Evolutionary conservation across 768 basidiomycete genomes (phyloP).

Genomic region (Tephrocybe rancida): DNA sequence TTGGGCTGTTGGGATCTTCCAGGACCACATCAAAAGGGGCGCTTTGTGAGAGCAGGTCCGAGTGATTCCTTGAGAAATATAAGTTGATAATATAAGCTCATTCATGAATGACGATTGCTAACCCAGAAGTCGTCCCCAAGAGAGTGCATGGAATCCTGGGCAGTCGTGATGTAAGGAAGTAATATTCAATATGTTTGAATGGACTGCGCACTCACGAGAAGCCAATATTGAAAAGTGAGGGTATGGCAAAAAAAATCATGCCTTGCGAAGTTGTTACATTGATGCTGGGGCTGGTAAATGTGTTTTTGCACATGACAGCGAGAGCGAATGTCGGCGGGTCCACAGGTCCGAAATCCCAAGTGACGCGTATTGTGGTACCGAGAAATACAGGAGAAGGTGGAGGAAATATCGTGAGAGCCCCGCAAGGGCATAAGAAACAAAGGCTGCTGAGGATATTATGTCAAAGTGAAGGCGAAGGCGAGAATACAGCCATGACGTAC

Average conservation of each 20-base stretch:
- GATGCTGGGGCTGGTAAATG: not conserved
- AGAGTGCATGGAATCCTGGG: not conserved
- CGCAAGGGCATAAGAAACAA: not conserved
- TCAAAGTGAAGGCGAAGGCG: too few relatives aligned
- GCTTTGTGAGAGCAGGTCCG: too few relatives aligned
- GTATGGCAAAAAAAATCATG: not conserved
- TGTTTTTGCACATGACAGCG: not conserved
- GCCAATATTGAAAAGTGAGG: not conserved
- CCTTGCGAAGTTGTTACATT: not conserved
- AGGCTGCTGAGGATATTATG: too few relatives aligned
- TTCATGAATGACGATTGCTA: not conserved
- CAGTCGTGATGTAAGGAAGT: not conserved
- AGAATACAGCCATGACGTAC: too few relatives aligned
- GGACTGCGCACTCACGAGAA: not conserved
- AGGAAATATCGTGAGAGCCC: conserved; percentile 2
- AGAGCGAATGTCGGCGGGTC: conserved; percentile 4
- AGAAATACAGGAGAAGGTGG: conserved; percentile 8
- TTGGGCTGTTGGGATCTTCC: too few relatives aligned
- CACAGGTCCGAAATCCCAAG: not conserved
- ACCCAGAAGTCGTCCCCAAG: not conserved
- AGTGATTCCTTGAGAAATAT: too few relatives aligned
- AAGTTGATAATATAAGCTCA: too few relatives aligned
- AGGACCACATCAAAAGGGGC: too few relatives aligned
- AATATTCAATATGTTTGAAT: not conserved
- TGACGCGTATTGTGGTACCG: not conserved